Percentiles rank a stretch among this genome's conserved stretches.
phyloP scores from a whole-genome alignment of 495 filamentous ascomycete species.

The Staphylotrichum longicolle region DNA sequence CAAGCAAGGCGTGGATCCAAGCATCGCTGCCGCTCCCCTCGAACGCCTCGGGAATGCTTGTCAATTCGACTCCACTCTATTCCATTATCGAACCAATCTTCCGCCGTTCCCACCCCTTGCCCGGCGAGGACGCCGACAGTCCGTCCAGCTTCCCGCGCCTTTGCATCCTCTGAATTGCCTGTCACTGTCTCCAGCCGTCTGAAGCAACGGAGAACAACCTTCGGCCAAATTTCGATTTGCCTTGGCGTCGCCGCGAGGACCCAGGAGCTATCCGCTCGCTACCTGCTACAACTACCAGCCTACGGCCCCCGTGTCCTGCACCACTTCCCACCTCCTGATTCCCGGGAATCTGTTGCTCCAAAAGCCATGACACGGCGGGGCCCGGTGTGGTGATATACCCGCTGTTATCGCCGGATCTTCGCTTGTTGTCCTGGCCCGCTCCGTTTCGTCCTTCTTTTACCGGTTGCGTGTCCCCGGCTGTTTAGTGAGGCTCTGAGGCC shows the following conservation, averaged over 20 bases:
- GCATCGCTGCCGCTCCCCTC: neutral
- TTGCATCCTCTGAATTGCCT: neutral
- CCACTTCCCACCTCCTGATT: constrained; percentile 9
- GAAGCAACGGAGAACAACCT: neutral
- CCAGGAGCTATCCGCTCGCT: neutral
- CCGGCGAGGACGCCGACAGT: neutral
- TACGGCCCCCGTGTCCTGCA: constrained; percentile 13
- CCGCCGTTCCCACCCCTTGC: constrained; percentile 10
- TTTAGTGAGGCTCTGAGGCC: constrained; percentile 29
- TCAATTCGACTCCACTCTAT: constrained; percentile 13
- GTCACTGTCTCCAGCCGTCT: neutral
- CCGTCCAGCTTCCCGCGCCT: constrained; percentile 8
- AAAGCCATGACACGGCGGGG: constrained; percentile 20
- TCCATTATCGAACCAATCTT: neutral
- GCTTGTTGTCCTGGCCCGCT: constrained; percentile 16
- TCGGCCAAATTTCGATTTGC: constrained; percentile 15
- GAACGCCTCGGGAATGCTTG: neutral
- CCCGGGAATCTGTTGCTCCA: constrained; percentile 19
- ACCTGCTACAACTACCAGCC: neutral
- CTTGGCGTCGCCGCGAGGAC: constrained; percentile 5
- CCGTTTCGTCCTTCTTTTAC: constrained; percentile 24
- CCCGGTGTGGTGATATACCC: constrained; percentile 24
- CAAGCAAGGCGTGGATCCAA: constrained; percentile 6
- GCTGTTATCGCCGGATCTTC: constrained; percentile 22
- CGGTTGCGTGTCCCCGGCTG: constrained; percentile 23